Conservation (phyloP, 108 stramenopile species). For the Cyclotella atomus region DNA sequence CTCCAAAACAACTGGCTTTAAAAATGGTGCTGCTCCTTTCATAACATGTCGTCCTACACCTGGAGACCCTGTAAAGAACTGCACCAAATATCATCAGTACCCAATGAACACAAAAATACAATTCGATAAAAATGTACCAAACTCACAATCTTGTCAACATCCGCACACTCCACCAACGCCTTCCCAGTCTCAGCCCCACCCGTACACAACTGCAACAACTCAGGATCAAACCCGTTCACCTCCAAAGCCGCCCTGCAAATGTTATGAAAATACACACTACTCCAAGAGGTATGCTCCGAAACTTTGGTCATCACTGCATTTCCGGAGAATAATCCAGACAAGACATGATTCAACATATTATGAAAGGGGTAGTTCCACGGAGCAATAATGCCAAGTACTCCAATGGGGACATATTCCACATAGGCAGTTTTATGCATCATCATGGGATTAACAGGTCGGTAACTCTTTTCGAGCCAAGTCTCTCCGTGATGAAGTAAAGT, state of each 20-base stretch:
- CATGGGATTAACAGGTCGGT: constrained; percentile 89
- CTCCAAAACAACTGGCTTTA: constrained; percentile 98
- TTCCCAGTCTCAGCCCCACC: constrained; percentile 94
- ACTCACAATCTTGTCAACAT: constrained; percentile 97
- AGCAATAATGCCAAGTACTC: constrained; percentile 96
- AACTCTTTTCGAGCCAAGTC: constrained; percentile 71
- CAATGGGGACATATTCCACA: constrained; percentile 97
- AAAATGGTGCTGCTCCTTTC: constrained; percentile 79
- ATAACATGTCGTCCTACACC: constrained; percentile 94
- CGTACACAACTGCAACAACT: constrained; percentile 91
- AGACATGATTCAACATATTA: constrained; percentile 96
- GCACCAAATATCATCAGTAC: no score
- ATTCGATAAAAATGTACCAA: no score
- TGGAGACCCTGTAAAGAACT: constrained; percentile 98
- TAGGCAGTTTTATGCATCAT: constrained; percentile 96
- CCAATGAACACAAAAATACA: no score
- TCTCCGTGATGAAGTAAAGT: constrained; percentile 91
- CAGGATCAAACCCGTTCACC: constrained; percentile 91
- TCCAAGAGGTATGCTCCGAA: constrained; percentile 95
- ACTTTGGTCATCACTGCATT: constrained; percentile 98
- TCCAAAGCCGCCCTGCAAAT: constrained; percentile 84
- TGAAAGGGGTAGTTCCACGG: constrained; percentile 99
- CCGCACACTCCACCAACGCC: constrained; percentile 85
- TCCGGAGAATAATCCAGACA: constrained; percentile 94
- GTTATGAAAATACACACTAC: constrained; percentile 78